Evolutionary conservation across 768 basidiomycete species (phyloP).

Genomic region (Tephrocybe sp.): DNA sequence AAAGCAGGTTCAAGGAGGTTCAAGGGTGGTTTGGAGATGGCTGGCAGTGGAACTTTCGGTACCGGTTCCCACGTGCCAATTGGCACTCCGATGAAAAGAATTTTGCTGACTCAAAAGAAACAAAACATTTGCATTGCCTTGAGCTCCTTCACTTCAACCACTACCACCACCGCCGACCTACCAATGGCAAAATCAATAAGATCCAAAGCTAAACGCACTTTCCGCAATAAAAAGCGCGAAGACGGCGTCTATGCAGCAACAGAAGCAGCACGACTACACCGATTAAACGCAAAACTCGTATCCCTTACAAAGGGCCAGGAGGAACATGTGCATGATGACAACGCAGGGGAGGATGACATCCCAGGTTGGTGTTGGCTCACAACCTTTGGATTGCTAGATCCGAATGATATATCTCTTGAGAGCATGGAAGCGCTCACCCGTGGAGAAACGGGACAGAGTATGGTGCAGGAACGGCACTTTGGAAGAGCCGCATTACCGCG

Average conservation of each 20-base stretch:
- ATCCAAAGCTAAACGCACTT: slow-evolving; percentile 78
- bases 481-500: slow-evolving; percentile 16
- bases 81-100: slow-evolving; percentile 13
- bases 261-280: slow-evolving; percentile 72
- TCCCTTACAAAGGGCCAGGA: slow-evolving; percentile 41
- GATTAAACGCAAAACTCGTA: slow-evolving; percentile 66
- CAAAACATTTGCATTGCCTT: not conserved
- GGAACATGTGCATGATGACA: slow-evolving; percentile 27
- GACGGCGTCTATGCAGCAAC: slow-evolving; percentile 71
- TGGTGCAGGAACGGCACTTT: slow-evolving; percentile 1
- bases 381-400: slow-evolving; percentile 56
- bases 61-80: slow-evolving; percentile 7
- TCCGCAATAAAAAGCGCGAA: slow-evolving; percentile 75
- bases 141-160: not conserved
- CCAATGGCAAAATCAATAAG: slow-evolving; percentile 81
- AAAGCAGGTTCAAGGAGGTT: too few species aligned
- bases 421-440: slow-evolving; percentile 36
- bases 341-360: slow-evolving; percentile 35
- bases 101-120: slow-evolving; percentile 6
- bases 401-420: slow-evolving; percentile 52
- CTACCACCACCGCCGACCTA: slow-evolving; percentile 17
- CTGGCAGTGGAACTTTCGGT: slow-evolving; percentile 8
- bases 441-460: slow-evolving; percentile 12
- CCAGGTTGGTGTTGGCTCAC: slow-evolving; percentile 72
- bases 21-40: too few species aligned